A percentile compares a stretch with the other conserved stretches of the same genome.
Conservation (phyloP, 768 basidiomycete genomes). For the Boletus insuetus region DNA sequence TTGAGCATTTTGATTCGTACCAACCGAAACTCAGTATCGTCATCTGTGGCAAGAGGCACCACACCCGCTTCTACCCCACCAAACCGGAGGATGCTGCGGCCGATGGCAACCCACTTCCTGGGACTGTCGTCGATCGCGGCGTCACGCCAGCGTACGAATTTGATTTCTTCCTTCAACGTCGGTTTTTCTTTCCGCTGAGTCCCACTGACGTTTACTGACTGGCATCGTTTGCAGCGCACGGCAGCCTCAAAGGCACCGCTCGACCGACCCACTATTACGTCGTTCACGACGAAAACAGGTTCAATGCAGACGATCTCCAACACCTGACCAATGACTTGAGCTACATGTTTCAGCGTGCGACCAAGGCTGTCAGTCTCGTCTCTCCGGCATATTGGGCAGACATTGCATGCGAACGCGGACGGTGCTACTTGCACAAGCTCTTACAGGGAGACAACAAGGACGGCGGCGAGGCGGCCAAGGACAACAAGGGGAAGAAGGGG, state of each 20-base stretch:
- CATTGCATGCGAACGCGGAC: slow-evolving; percentile 50
- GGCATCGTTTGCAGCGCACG: slow-evolving; percentile 32
- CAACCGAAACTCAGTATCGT: slow-evolving; percentile 49
- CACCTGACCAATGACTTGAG: slow-evolving; percentile 48
- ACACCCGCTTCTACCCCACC: slow-evolving; percentile 55
- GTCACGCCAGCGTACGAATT: slow-evolving; percentile 52
- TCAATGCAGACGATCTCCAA: slow-evolving; percentile 50
- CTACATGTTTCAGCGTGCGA: slow-evolving; percentile 59
- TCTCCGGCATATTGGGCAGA: slow-evolving; percentile 43
- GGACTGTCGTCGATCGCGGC: slow-evolving; percentile 57
- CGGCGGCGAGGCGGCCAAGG: slow-evolving; percentile 20
- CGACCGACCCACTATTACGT: slow-evolving; percentile 56
- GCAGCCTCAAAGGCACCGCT: slow-evolving; percentile 43
- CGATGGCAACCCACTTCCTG: slow-evolving; percentile 50
- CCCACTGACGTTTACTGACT: background rate
- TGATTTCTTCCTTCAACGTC: slow-evolving; percentile 54
- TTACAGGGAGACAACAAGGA: slow-evolving; percentile 32
- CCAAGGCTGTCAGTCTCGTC: slow-evolving; percentile 41
- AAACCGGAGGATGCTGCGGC: slow-evolving; percentile 34
- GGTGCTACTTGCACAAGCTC: slow-evolving; percentile 48
- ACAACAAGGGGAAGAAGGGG: slow-evolving; percentile 25
- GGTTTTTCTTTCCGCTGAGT: background rate
- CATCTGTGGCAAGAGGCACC: slow-evolving; percentile 55
- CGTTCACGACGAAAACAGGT: slow-evolving; percentile 50
- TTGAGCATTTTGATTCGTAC: slow-evolving; percentile 41